Base-by-base conservation (phyloP, 257 asterid species). In the Solanum megistacrolobum region DNA sequence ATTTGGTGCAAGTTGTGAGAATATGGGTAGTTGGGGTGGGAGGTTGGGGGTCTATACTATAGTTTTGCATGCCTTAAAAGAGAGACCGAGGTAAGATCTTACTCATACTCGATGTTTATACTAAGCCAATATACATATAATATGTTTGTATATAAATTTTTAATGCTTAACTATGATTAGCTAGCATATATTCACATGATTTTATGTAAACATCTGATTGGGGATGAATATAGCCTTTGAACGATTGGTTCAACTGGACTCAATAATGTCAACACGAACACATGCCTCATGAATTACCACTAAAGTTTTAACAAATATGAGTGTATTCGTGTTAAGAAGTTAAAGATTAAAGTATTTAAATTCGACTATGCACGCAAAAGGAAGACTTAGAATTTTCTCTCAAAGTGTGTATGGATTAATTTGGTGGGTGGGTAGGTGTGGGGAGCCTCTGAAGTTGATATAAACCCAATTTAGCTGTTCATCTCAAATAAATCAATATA, bases 401-500 rank as follows among this genome's bases (percentile, higher is more conserved):
- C 27, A 2, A 79, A 7, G 38, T 43, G 65, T 14, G 84, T 39
- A 76, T 79, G 84, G 65, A 25, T 43, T 25, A 23, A 4, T 79
- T 16, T 9, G 18, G 25, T 78, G 84, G 32, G 38, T 13, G 84
- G 21, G 65, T 11, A 52, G 58, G 32, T 46, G 84, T 12, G 85
- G 69, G 83, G 74, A 21, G 79, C 85, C 65, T 86, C 25, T 76
- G 79, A 87, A 58, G 10, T 82, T 48, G 83, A 84, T 76, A 88
- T 66, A 55, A 88, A 71, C 78, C 79, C 76, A 82, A 48, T 82
- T 82, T 48, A 16, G 86, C 88, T 69, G 60, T 85, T 89, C 90
- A 84, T 86, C 89, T 86, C 90, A 90, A 89, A 91, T 43, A 93
- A 87, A 89, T 90, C 85, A 88, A 93, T 69, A 29, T 23, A 76